phyloP scores from a whole-genome alignment of 2,329 filamentous ascomycete genomes.

The Magnaporthales sp. region DNA sequence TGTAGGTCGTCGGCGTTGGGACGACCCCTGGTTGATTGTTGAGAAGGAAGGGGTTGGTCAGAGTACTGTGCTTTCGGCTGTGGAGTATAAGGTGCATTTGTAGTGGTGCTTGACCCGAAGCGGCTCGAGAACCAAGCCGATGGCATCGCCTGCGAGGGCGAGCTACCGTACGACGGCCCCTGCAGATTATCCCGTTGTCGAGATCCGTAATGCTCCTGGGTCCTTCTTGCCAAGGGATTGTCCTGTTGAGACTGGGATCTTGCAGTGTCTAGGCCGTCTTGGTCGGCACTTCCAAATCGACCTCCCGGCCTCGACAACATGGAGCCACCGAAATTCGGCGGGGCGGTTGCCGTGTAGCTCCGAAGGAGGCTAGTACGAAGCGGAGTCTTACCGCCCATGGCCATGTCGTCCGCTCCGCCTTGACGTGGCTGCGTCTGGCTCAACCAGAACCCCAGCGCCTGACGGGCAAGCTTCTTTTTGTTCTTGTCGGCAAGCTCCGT shows the following conservation, averaged over 20 bases:
- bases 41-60: neutral
- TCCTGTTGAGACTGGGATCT: neutral
- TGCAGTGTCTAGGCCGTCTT: neutral
- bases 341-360: conserved; percentile 2
- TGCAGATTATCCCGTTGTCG: neutral
- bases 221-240: neutral
- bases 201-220: neutral
- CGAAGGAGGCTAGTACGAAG: conserved; percentile 1
- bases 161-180: neutral
- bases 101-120: conserved; percentile 1
- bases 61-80: neutral
- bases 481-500: conserved; percentile 14
- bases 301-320: neutral
- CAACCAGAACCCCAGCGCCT: conserved; percentile 11
- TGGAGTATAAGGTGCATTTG: conserved; percentile 2
- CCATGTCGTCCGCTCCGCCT: conserved; percentile 1
- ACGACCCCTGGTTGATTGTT: neutral
- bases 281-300: neutral
- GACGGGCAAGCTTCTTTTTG: conserved; percentile 10
- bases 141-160: neutral
- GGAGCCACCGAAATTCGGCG: conserved; percentile 2
- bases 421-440: neutral
- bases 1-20: neutral
- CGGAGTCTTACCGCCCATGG: neutral
- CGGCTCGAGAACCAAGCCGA: conserved; percentile 2